Percentiles rank a stretch among this genome's conserved stretches.
Evolutionary conservation across 1,139 yeast species (phyloP).

Genomic region (Pichia sp.): DNA sequence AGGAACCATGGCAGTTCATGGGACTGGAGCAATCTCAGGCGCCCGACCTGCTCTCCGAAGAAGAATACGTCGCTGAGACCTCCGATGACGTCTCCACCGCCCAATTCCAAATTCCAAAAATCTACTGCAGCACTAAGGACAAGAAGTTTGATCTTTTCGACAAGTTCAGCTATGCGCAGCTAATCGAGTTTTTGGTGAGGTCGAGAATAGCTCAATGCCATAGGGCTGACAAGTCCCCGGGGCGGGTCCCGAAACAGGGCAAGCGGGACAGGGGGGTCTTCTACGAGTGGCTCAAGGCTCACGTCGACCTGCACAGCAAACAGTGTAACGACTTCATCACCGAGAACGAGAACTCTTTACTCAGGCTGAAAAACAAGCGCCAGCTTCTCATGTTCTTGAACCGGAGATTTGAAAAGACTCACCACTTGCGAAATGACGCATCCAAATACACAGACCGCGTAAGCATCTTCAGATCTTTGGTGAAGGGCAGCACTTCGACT

Average conservation of each 20-base stretch:
- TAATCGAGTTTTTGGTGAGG: constrained; percentile 2
- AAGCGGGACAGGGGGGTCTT: not conserved
- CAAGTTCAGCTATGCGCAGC: constrained; percentile 7
- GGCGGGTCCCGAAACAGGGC: not conserved
- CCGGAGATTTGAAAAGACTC: constrained; percentile 1
- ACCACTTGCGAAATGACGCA: not conserved
- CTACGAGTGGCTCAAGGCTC: constrained; percentile 7
- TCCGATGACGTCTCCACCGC: not conserved
- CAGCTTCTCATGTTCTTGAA: constrained; percentile 16
- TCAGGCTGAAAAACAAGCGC: constrained; percentile 15
- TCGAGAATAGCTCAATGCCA: not conserved
- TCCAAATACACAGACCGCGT: not conserved
- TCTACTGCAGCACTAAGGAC: not conserved
- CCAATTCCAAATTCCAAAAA: constrained; percentile 3
- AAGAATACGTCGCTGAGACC: not conserved
- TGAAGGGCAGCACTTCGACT: not conserved
- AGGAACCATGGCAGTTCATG: no score
- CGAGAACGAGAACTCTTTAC: constrained; percentile 1
- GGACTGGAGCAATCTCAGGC: no score
- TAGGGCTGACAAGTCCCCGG: not conserved
- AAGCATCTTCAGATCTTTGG: not conserved
- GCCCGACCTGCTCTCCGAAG: not conserved
- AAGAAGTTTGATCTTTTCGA: constrained; percentile 8
- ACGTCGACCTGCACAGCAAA: constrained; percentile 1
- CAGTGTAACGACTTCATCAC: constrained; percentile 6